Conservation (phyloP, 495 filamentous ascomycete genomes). For the Daldinia caldariorum region DNA sequence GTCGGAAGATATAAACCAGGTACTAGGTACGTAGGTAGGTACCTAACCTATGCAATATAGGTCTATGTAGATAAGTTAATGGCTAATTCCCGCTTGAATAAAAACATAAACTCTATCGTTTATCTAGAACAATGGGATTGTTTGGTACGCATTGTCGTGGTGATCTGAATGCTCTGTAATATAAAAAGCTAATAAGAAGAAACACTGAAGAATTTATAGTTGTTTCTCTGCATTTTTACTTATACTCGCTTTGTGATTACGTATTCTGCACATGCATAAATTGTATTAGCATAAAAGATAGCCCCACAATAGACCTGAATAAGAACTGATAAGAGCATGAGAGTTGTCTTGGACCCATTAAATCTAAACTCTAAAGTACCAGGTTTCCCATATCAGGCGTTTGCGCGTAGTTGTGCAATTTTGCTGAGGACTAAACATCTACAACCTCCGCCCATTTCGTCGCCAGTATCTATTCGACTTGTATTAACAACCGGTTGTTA, state of each 20-base stretch:
- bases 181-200: neutral
- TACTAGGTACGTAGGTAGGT: too few relatives aligned
- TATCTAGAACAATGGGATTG: neutral
- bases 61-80: too few relatives aligned
- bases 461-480: slow-evolving; percentile 8
- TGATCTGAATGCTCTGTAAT: neutral
- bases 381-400: slow-evolving; percentile 28
- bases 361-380: slow-evolving; percentile 27
- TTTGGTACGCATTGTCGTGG: neutral
- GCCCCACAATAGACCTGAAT: slow-evolving; percentile 5
- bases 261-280: slow-evolving; percentile 1
- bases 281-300: neutral
- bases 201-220: neutral
- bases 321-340: slow-evolving; percentile 2
- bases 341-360: slow-evolving; percentile 19
- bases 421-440: slow-evolving; percentile 27
- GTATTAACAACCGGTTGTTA: slow-evolving; percentile 18
- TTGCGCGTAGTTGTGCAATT: slow-evolving; percentile 38
- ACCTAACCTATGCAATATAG: too few relatives aligned
- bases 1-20: too few relatives aligned
- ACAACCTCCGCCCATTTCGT: slow-evolving; percentile 14
- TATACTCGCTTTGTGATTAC: neutral
- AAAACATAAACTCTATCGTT: neutral
- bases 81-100: neutral
- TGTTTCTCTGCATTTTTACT: neutral